These are phyloP conservation scores for Candolleomyces eurysporus DNA, from an alignment of 768 basidiomycete genomes.

Conservation along the genomic window DNA sequence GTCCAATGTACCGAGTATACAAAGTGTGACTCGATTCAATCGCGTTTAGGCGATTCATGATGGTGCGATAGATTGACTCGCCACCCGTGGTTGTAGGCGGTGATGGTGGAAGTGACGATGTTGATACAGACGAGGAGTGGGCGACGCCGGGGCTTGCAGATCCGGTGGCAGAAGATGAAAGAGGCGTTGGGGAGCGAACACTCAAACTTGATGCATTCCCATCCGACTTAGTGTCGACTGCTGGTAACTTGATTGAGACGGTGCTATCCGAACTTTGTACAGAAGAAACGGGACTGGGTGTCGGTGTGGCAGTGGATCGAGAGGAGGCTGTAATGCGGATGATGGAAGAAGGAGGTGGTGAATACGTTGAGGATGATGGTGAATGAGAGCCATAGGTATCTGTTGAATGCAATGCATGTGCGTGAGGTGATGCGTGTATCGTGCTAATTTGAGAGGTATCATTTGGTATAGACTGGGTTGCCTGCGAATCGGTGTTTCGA, in stretches of 20 bases:
- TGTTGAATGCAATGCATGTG: slow-evolving; percentile 10
- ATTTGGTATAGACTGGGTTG: background rate
- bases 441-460: background rate
- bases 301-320: background rate
- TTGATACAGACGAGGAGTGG: slow-evolving; percentile 13
- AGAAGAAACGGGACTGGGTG: slow-evolving; percentile 3
- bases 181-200: background rate
- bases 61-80: slow-evolving; percentile 94
- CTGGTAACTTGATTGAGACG: slow-evolving; percentile 2
- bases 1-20: slow-evolving; percentile 82
- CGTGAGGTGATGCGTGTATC: background rate
- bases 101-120: slow-evolving; percentile 10
- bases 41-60: slow-evolving; percentile 86
- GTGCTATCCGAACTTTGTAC: background rate
- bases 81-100: slow-evolving; percentile 39
- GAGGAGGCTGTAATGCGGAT: background rate
- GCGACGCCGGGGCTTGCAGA: slow-evolving; percentile 11
- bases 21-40: slow-evolving; percentile 88
- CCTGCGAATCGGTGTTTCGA: background rate
- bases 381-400: slow-evolving; percentile 9
- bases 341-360: slow-evolving; percentile 1
- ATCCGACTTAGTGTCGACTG: slow-evolving; percentile 5
- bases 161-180: slow-evolving; percentile 5
- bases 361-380: background rate
- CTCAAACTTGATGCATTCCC: slow-evolving; percentile 5